phyloP scores from a whole-genome alignment of 768 basidiomycete species.

The Neoboletus brunneissimus region DNA sequence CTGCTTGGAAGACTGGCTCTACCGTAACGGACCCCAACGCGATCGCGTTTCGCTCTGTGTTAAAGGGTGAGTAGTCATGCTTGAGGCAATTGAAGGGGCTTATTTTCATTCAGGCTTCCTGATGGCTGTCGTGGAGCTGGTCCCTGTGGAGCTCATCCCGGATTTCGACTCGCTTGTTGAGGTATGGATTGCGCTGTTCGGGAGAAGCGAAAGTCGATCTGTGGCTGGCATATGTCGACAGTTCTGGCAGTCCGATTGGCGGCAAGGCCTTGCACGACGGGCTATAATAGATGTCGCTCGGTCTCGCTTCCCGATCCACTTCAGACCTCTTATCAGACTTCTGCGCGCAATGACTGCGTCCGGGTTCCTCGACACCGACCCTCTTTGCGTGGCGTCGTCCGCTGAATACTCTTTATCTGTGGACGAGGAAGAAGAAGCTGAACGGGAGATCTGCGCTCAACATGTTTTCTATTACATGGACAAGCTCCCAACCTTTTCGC shows the following conservation, averaged over 20 bases:
- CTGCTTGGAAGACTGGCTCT: constrained; percentile 68
- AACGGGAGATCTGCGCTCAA: constrained; percentile 57
- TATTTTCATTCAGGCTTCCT: constrained; percentile 56
- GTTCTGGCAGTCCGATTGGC: constrained; percentile 81
- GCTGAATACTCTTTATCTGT: constrained; percentile 44
- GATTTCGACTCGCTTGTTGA: constrained; percentile 70
- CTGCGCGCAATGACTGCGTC: constrained; percentile 74
- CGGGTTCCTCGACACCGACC: constrained; percentile 75
- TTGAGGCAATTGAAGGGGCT: neutral
- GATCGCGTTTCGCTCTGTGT: constrained; percentile 72
- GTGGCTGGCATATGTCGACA: constrained; percentile 71
- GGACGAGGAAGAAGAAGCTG: constrained; percentile 40
- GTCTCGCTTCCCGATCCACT: constrained; percentile 79
- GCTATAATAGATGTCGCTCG: constrained; percentile 82
- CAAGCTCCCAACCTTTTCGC: constrained; percentile 69
- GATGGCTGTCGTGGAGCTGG: constrained; percentile 68
- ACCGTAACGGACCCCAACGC: constrained; percentile 73
- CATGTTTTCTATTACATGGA: constrained; percentile 78
- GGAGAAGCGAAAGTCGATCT: constrained; percentile 61
- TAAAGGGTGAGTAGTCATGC: constrained; percentile 62
- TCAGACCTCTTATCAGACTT: constrained; percentile 64
- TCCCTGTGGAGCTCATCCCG: constrained; percentile 73
- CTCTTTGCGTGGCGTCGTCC: constrained; percentile 46
- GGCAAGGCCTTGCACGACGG: constrained; percentile 61
- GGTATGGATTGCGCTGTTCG: constrained; percentile 78